Conservation (phyloP, 1,284 basidiomycete genomes). For the Austropuccinia psidii region DNA sequence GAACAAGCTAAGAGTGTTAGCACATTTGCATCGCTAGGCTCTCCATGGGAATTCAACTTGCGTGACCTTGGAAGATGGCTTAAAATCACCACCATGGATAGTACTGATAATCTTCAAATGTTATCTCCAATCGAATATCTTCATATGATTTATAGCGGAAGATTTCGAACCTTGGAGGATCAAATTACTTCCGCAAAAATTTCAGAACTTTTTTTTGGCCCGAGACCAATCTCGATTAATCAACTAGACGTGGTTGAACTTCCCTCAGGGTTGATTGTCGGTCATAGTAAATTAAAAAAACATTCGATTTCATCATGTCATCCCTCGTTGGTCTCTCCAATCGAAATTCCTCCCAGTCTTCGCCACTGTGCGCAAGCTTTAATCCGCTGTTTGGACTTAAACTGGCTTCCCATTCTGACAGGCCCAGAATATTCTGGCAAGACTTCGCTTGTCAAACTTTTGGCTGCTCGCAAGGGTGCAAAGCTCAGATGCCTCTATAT, state of each 20-base stretch:
- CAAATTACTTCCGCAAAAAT: slow-evolving; percentile 57
- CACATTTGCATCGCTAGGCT: slow-evolving; percentile 70
- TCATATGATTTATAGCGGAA: slow-evolving; percentile 67
- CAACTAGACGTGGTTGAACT: slow-evolving; percentile 43
- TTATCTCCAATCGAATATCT: slow-evolving; percentile 61
- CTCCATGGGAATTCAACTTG: slow-evolving; percentile 98
- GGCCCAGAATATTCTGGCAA: slow-evolving; percentile 73
- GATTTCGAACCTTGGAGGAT: slow-evolving; percentile 71
- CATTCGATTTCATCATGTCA: neutral
- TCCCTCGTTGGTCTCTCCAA: slow-evolving; percentile 10
- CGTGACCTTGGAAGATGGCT: slow-evolving; percentile 90
- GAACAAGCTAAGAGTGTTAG: slow-evolving; percentile 62
- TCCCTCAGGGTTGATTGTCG: slow-evolving; percentile 20
- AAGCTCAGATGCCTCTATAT: slow-evolving; percentile 66
- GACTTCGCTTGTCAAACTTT: slow-evolving; percentile 62
- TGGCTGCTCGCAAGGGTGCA: slow-evolving; percentile 67
- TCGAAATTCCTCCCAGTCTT: slow-evolving; percentile 3
- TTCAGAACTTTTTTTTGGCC: slow-evolving; percentile 59
- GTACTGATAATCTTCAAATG: slow-evolving; percentile 47
- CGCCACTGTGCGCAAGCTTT: slow-evolving; percentile 60
- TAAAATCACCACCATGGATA: slow-evolving; percentile 47
- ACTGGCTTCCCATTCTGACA: slow-evolving; percentile 81
- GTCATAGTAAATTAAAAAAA: slow-evolving; percentile 25
- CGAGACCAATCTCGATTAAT: slow-evolving; percentile 44
- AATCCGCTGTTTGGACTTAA: slow-evolving; percentile 64